Evolutionary conservation across 2,329 filamentous ascomycete genomes (phyloP), one percentile per base, ranked within the genome.

Genomic region (Septoria petroselini): DNA sequence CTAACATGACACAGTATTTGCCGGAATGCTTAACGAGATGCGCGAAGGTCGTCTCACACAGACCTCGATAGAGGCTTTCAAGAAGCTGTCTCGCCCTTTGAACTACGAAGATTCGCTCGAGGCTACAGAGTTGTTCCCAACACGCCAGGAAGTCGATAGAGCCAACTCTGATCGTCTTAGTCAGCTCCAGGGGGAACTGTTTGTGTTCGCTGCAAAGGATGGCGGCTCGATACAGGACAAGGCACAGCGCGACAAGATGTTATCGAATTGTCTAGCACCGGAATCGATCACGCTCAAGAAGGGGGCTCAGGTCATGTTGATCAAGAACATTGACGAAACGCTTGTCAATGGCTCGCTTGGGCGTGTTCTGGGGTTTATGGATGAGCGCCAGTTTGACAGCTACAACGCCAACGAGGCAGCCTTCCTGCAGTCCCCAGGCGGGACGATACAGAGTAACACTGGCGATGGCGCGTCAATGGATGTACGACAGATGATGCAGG

Each of bases 241-340:
- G 14, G 71, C 75, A 1, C 70, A 85, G 30, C 84, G 88, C 25
- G 89, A 95, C 38, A 91, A 83, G 64, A 70, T 97, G 0, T 75
- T 98, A 4, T 70, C 80, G 4, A 95, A 91, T 64, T 95, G 94
- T 81, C 96, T 98, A 87, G 91, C 93, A 0, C 91, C 93, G 0
- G 85, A 85, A 60, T 65, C 71, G 0, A 80, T 98, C 15, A 82
- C 86, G 27, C 72, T 98, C 23, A 97, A 96, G 69, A 85, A 93
- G 55, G 88, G 90, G 7, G 88, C 93, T 0, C 94, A 98, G 66
- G 94, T 98, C 37, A 98, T 98, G 93, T 76, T 98, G n/a, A 96
- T 98, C 76, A 98, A 98, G 70, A 98, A 98, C 62, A 85, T 97
- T 72, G 93, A 98, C 64, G 89, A 95, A 31, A 84, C 82, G 0